Percentiles rank a stretch among this genome's conserved stretches.
Conservation (phyloP, 2,329 filamentous ascomycete genomes). For the Pseudopyrenochaeta lycopersici region DNA sequence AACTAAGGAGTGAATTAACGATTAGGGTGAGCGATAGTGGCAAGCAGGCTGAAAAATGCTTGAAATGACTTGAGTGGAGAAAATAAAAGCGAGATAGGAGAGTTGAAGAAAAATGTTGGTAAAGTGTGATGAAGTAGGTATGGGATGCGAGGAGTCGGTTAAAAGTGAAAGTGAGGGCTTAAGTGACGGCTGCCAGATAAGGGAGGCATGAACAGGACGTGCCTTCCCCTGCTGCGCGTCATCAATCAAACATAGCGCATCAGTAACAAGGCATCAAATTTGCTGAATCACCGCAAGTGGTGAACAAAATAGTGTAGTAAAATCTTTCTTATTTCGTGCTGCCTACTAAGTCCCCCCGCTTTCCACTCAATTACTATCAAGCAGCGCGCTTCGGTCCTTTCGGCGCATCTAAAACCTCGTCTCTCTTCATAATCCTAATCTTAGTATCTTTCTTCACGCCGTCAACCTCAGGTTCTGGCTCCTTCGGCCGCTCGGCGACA, state of each 20-base stretch:
- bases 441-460: conserved; percentile 44
- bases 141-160: too few relatives aligned
- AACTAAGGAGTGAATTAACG: background rate
- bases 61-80: background rate
- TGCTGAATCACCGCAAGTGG: too few relatives aligned
- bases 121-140: too few relatives aligned
- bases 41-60: background rate
- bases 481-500: conserved; percentile 46
- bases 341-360: conserved; percentile 22
- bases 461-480: conserved; percentile 38
- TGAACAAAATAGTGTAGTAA: conserved; percentile 16
- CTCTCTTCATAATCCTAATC: conserved; percentile 50
- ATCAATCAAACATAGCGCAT: background rate
- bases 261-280: too few relatives aligned
- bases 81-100: background rate
- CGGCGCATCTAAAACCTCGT: conserved; percentile 46
- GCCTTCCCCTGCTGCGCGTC: conserved; percentile 15
- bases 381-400: conserved; percentile 46
- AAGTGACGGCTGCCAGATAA: background rate
- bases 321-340: conserved; percentile 40
- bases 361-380: conserved; percentile 20
- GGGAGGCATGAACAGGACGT: conserved; percentile 16
- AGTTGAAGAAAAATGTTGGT: background rate
- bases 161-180: too few relatives aligned
- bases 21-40: background rate